These are phyloP conservation scores for Hymenotorrendiella dingleyae DNA, from an alignment of 2,329 filamentous ascomycete genomes.

Conservation along the genomic window DNA sequence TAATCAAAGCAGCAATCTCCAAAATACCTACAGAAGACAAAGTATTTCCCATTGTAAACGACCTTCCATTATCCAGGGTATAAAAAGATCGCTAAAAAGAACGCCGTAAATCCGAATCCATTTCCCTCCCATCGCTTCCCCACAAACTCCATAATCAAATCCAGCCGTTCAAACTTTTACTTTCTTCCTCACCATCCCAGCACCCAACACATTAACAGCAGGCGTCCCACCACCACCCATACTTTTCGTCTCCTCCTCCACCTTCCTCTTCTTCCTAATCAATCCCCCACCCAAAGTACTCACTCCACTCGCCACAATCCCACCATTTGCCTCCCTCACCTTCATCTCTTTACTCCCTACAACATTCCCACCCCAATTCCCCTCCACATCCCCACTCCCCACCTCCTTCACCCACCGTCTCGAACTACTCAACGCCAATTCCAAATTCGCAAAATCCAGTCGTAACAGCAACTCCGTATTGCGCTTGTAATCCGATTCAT, in stretches of 20 bases:
- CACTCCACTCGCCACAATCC: constrained; percentile 24
- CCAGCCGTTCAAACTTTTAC: constrained; percentile 35
- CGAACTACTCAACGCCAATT: constrained; percentile 59
- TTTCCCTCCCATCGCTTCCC: no score
- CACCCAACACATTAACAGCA: constrained; percentile 43
- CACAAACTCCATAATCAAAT: no score
- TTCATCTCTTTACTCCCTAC: constrained; percentile 37
- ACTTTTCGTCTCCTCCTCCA: constrained; percentile 12
- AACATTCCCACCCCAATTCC: constrained; percentile 47
- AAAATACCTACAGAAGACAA: no score
- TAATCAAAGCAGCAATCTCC: no score
- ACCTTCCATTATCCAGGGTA: no score
- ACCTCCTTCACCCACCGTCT: constrained; percentile 66
- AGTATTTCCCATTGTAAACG: no score
- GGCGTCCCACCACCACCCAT: constrained; percentile 6
- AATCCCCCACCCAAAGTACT: constrained; percentile 35
- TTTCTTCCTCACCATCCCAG: constrained; percentile 51
- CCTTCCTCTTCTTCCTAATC: constrained; percentile 47
- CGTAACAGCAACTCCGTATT: constrained; percentile 64
- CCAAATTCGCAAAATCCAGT: constrained; percentile 64
- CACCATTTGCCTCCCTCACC: constrained; percentile 12
- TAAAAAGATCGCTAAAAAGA: no score
- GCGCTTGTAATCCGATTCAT: constrained; percentile 59
- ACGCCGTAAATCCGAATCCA: no score
- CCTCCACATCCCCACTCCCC: constrained; percentile 26